phyloP scores from a whole-genome alignment of 2,329 filamentous ascomycete genomes.

The Colletotrichum somersetense region DNA sequence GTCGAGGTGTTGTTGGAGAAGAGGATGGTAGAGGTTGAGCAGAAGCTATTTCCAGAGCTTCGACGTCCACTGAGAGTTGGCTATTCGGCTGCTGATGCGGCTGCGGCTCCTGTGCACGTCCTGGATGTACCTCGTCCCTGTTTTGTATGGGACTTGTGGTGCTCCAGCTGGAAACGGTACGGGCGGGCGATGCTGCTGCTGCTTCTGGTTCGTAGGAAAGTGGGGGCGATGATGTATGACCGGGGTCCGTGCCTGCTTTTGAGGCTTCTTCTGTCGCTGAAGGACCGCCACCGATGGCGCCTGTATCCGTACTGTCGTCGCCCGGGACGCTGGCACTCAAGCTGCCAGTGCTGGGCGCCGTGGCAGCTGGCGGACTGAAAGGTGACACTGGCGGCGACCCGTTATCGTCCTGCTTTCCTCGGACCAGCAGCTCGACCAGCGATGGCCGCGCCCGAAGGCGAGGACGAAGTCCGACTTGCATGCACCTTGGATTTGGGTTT shows the following conservation, averaged over 20 bases:
- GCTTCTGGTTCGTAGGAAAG: slow-evolving; percentile 32
- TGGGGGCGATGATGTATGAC: slow-evolving; percentile 40
- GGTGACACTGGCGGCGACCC: slow-evolving; percentile 40
- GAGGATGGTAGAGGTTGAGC: slow-evolving; percentile 57
- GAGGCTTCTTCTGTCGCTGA: slow-evolving; percentile 45
- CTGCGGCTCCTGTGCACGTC: slow-evolving; percentile 38
- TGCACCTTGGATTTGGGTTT: slow-evolving; percentile 49
- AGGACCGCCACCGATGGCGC: slow-evolving; percentile 28
- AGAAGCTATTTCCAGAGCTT: slow-evolving; percentile 53
- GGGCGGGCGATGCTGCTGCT: slow-evolving; percentile 8
- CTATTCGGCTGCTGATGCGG: slow-evolving; percentile 39
- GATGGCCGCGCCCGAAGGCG: slow-evolving; percentile 66
- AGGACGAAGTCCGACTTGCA: slow-evolving; percentile 65
- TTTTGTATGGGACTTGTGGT: slow-evolving; percentile 20
- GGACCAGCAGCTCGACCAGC: slow-evolving; percentile 64
- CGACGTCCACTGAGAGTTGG: slow-evolving; percentile 42
- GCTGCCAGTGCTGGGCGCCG: slow-evolving; percentile 38
- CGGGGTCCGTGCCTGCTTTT: slow-evolving; percentile 38
- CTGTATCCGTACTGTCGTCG: slow-evolving; percentile 13
- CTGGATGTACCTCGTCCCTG: slow-evolving; percentile 26
- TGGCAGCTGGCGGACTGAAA: slow-evolving; percentile 33
- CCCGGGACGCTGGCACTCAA: slow-evolving; percentile 43
- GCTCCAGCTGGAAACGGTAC: slow-evolving; percentile 26
- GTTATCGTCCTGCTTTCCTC: slow-evolving; percentile 49
- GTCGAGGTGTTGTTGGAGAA: slow-evolving; percentile 54